A percentile compares a stretch with the other conserved stretches of the same genome.
Evolutionary conservation across 2,329 filamentous ascomycete genomes (phyloP).

Genomic region (Bertia moriformis): DNA sequence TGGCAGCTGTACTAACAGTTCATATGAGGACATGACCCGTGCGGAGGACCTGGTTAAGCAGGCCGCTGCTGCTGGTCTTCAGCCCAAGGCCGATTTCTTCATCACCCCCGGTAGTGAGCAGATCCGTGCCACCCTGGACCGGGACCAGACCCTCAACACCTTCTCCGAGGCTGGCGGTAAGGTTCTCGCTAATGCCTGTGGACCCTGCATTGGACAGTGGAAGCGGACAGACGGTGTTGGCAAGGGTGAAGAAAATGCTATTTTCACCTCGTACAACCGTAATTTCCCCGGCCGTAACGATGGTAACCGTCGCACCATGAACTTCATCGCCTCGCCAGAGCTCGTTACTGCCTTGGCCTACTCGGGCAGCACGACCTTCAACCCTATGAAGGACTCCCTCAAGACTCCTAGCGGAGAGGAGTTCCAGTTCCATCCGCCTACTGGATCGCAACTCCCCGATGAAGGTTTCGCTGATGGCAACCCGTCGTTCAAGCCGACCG

Average conservation of each 20-base stretch:
- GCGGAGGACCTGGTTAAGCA: constrained; percentile 61
- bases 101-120: constrained; percentile 67
- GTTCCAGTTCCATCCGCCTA: constrained; percentile 52
- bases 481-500: constrained; percentile 46
- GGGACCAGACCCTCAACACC: constrained; percentile 50
- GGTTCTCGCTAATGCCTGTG: constrained; percentile 61
- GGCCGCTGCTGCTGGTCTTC: constrained; percentile 53
- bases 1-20: constrained; percentile 65
- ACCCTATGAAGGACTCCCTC: constrained; percentile 56
- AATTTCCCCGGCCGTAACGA: constrained; percentile 66
- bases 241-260: constrained; percentile 57
- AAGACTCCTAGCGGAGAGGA: constrained; percentile 42
- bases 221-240: constrained; percentile 49
- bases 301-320: constrained; percentile 61
- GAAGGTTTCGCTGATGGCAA: constrained; percentile 47
- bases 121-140: constrained; percentile 57
- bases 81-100: constrained; percentile 58
- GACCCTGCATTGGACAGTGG: constrained; percentile 58
- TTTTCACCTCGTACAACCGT: constrained; percentile 63
- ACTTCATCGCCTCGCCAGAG: constrained; percentile 65
- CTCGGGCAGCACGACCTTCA: constrained; percentile 56
- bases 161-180: constrained; percentile 55
- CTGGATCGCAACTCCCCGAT: constrained; percentile 24
- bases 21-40: constrained; percentile 64
- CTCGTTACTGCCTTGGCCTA: constrained; percentile 63